Conservation (phyloP, 2,329 filamentous ascomycete species). For the Phyllosticta paracitricarpa region DNA sequence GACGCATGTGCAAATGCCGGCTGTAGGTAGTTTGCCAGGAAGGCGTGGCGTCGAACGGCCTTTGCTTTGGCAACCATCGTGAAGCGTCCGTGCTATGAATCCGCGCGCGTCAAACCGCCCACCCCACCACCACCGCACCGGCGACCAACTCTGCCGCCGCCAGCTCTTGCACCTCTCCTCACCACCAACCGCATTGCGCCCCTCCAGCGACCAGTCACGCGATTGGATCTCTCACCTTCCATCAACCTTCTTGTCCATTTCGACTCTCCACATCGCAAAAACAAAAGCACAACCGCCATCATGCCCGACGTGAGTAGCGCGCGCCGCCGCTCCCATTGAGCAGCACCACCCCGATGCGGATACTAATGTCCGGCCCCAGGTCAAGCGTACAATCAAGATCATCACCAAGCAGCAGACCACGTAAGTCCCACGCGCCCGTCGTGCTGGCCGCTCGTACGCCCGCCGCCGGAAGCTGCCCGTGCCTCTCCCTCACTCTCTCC, state of each 20-base stretch:
- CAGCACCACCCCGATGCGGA: not conserved
- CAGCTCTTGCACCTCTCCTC: not conserved
- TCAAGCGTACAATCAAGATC: constrained; percentile 83
- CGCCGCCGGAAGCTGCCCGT: not conserved
- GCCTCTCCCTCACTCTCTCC: not conserved
- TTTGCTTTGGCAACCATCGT: not conserved
- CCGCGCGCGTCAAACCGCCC: not conserved
- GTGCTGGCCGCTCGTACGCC: not conserved
- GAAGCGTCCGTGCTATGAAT: not conserved
- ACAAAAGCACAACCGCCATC: constrained; percentile 15
- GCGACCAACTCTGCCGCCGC: not conserved
- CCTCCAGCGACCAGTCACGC: not conserved
- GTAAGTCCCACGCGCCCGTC: constrained; percentile 44
- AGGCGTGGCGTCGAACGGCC: not conserved
- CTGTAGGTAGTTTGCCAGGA: not conserved
- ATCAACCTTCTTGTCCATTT: not conserved
- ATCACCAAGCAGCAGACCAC: constrained; percentile 84
- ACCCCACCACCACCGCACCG: not conserved
- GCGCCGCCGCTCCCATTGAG: not conserved
- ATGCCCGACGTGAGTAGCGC: constrained; percentile 36
- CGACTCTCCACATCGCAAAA: not conserved
- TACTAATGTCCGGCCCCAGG: constrained; percentile 32
- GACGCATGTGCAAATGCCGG: not conserved
- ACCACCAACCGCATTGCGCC: not conserved
- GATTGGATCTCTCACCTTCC: not conserved